Percentiles rank a stretch among this genome's conserved stretches.
Conservation (phyloP, 371 early-diverging fungal genomes). For the Choanephora cucurbitarum region DNA sequence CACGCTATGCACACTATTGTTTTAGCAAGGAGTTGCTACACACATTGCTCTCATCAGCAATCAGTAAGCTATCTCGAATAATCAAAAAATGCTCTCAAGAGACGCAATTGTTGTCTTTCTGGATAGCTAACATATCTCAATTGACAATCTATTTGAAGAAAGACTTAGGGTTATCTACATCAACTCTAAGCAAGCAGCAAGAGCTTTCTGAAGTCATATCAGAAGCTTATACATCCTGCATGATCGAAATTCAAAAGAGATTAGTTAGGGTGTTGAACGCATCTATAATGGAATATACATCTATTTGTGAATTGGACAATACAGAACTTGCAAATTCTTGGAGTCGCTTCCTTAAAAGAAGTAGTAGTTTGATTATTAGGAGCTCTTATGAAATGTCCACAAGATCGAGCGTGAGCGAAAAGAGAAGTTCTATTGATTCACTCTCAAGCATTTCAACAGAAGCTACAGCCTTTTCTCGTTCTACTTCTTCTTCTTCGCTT, state of each 20-base stretch:
- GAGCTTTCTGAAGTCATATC: constrained; percentile 66
- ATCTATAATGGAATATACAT: constrained; percentile 72
- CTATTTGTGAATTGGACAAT: constrained; percentile 66
- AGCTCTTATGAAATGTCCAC: too few relatives aligned
- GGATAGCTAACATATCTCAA: constrained; percentile 80
- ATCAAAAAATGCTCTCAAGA: constrained; percentile 52
- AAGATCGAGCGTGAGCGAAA: not conserved
- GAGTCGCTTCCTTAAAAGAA: constrained; percentile 49
- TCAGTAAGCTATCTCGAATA: constrained; percentile 53
- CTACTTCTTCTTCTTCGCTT: not conserved
- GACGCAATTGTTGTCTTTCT: constrained; percentile 56
- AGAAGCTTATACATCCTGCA: constrained; percentile 64
- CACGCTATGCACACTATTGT: constrained; percentile 85
- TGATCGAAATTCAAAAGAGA: constrained; percentile 58
- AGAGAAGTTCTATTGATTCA: constrained; percentile 9
- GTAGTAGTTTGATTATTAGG: not conserved
- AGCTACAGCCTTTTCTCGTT: not conserved
- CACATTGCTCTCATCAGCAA: constrained; percentile 55
- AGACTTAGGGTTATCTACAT: constrained; percentile 69
- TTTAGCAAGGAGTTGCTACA: constrained; percentile 68
- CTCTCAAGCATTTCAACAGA: not conserved
- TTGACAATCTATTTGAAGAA: constrained; percentile 79
- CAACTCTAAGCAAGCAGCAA: constrained; percentile 62
- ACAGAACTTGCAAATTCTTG: constrained; percentile 65
- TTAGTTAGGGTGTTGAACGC: constrained; percentile 63